Conservation (phyloP, 176 grass and related monocot genomes). For the Olyra latifolia region DNA sequence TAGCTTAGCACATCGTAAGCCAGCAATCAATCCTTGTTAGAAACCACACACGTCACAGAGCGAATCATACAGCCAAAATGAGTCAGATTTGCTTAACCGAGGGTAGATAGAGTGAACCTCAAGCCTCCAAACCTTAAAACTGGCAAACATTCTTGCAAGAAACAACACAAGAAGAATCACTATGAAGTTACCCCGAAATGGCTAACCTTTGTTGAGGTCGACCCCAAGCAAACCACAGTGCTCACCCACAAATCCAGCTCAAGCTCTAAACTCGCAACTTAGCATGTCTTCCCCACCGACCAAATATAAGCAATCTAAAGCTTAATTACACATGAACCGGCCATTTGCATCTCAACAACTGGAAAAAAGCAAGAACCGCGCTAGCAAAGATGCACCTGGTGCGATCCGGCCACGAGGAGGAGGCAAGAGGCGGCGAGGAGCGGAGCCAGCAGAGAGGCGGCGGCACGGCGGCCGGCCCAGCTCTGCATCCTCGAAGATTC, state of each 20-base stretch:
- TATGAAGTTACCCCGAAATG: background rate
- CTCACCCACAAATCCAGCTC: background rate
- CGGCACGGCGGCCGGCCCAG: background rate
- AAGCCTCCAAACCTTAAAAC: background rate
- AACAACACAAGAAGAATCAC: background rate
- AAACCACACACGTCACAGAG: background rate
- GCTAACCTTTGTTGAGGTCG: background rate
- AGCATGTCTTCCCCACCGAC: background rate
- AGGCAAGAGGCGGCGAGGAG: conserved; percentile 15
- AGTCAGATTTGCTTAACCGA: background rate
- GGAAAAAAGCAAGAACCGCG: background rate
- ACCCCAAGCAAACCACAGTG: too few species aligned
- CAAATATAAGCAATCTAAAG: conserved; percentile 1
- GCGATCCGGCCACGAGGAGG: conserved; percentile 20
- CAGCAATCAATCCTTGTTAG: background rate
- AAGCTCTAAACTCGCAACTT: background rate
- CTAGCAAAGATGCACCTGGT: conserved; percentile 28
- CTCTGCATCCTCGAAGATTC: conserved; percentile 33
- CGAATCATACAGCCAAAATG: conserved; percentile 6
- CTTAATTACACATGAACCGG: background rate
- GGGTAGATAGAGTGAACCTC: background rate
- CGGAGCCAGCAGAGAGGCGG: background rate
- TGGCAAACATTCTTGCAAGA: background rate
- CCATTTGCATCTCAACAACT: background rate
- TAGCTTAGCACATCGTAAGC: background rate